A percentile compares a stretch with the other conserved stretches of the same genome.
These are phyloP conservation scores for Solanum etuberosum DNA, from an alignment of 257 asterid species.

Conservation along the genomic window DNA sequence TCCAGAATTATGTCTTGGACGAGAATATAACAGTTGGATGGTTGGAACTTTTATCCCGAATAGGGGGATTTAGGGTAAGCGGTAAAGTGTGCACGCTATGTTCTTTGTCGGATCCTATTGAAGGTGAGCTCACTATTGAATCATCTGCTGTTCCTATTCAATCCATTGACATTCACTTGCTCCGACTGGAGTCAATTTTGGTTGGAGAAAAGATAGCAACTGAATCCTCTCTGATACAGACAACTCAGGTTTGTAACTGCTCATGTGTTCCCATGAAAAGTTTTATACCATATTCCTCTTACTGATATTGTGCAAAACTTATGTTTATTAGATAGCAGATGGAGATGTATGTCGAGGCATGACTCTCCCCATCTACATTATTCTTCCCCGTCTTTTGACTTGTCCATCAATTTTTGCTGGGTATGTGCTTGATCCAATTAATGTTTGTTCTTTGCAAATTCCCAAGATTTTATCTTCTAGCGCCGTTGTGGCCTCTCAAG, in stretches of 20 bases:
- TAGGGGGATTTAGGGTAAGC: slow-evolving; percentile 71
- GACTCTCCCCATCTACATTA: slow-evolving; percentile 56
- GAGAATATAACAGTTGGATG: slow-evolving; percentile 6
- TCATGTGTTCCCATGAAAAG: slow-evolving; percentile 3
- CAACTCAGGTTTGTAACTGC: slow-evolving; percentile 64
- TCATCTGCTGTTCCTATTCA: slow-evolving; percentile 56
- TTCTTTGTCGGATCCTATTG: slow-evolving; percentile 53
- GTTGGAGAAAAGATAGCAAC: slow-evolving; percentile 70
- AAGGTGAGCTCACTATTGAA: slow-evolving; percentile 75
- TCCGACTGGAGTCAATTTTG: slow-evolving; percentile 80
- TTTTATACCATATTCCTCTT: neutral
- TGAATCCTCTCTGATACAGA: slow-evolving; percentile 62
- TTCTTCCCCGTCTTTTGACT: slow-evolving; percentile 82
- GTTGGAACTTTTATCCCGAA: slow-evolving; percentile 2
- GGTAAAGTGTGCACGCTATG: slow-evolving; percentile 75
- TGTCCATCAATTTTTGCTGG: slow-evolving; percentile 83
- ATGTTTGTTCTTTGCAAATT: neutral
- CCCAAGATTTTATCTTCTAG: neutral
- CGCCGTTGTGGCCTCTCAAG: neutral
- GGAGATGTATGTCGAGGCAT: slow-evolving; percentile 63
- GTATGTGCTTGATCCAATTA: slow-evolving; percentile 22
- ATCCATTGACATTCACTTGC: slow-evolving; percentile 71
- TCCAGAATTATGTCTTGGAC: neutral
- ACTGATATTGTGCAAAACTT: neutral
- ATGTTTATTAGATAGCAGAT: slow-evolving; percentile 57